Percentiles rank a stretch among this genome's conserved stretches.
Evolutionary conservation across 1,284 basidiomycete genomes (phyloP).

Genomic region (Heterobasidion occidentale): DNA sequence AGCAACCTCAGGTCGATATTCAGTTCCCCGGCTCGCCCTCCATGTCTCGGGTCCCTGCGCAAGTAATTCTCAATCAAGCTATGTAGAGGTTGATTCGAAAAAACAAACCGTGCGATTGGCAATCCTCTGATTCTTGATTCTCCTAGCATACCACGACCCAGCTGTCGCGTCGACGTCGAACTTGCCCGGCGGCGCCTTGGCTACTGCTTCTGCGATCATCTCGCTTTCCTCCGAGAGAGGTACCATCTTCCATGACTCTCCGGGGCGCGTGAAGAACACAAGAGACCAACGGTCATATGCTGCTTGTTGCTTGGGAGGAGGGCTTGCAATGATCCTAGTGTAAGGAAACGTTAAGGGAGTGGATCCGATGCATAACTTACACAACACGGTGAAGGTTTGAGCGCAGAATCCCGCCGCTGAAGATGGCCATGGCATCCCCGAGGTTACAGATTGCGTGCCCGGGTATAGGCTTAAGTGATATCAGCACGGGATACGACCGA

Average conservation of each 20-base stretch:
- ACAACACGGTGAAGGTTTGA: constrained; percentile 17
- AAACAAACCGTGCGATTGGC: neutral
- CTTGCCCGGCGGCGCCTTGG: constrained; percentile 11
- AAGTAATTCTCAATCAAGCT: neutral
- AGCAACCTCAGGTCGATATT: neutral
- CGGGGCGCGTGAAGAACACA: constrained; percentile 29
- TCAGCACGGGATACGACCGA: too few species aligned
- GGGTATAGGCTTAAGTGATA: constrained; percentile 20
- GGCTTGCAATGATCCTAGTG: constrained; percentile 11
- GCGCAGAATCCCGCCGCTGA: constrained; percentile 31
- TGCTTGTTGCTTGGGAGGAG: constrained; percentile 22
- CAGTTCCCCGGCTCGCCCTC: constrained; percentile 1
- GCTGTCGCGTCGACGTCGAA: constrained; percentile 18
- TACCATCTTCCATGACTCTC: constrained; percentile 17
- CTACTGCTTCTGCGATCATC: constrained; percentile 18
- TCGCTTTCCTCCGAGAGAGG: constrained; percentile 16
- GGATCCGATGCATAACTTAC: neutral
- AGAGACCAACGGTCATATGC: constrained; percentile 24
- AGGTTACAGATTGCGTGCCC: constrained; percentile 23
- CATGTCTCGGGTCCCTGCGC: constrained; percentile 1
- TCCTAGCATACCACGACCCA: constrained; percentile 16
- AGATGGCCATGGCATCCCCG: constrained; percentile 32
- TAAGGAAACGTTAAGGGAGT: neutral
- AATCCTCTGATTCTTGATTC: constrained; percentile 1
- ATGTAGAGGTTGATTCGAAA: neutral